phyloP scores from a whole-genome alignment of 73 alveolate genomes.

The Blepharisma japonicum region DNA sequence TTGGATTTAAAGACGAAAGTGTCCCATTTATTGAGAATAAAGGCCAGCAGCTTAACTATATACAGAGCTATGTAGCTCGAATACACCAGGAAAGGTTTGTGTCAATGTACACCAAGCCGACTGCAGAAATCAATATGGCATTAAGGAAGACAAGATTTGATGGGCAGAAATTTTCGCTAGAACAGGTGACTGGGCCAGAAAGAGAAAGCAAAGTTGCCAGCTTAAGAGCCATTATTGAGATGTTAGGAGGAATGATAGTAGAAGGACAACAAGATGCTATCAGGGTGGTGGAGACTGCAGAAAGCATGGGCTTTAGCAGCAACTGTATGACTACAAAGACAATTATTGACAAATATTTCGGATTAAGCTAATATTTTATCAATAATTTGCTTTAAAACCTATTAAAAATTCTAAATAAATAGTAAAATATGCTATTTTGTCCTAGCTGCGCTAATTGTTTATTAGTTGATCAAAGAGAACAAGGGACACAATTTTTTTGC shows the following conservation, averaged over 20 bases:
- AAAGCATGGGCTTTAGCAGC: neutral
- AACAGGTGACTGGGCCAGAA: neutral
- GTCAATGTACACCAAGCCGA: neutral
- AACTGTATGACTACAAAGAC: neutral
- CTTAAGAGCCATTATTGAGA: neutral
- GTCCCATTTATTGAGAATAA: constrained; percentile 15
- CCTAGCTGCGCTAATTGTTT: constrained; percentile 81
- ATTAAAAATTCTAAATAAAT: no score
- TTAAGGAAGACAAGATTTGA: neutral
- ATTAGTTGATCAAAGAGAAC: constrained; percentile 54
- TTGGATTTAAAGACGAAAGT: neutral
- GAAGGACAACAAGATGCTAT: constrained; percentile 15
- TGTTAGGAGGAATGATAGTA: neutral
- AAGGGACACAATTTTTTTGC: constrained; percentile 66
- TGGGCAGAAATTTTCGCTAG: neutral
- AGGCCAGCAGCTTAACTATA: neutral
- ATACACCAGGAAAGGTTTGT: constrained; percentile 16
- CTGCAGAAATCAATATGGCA: neutral
- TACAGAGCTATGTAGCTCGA: neutral
- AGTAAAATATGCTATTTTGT: constrained; percentile 67
- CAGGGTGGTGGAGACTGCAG: neutral
- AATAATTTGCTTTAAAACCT: neutral
- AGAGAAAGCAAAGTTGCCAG: neutral
- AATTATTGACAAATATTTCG: constrained; percentile 10
- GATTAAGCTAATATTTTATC: neutral